These are phyloP conservation scores for Gossypium raimondii DNA, from an alignment of 345 rosid genomes.

Conservation along the genomic window DNA sequence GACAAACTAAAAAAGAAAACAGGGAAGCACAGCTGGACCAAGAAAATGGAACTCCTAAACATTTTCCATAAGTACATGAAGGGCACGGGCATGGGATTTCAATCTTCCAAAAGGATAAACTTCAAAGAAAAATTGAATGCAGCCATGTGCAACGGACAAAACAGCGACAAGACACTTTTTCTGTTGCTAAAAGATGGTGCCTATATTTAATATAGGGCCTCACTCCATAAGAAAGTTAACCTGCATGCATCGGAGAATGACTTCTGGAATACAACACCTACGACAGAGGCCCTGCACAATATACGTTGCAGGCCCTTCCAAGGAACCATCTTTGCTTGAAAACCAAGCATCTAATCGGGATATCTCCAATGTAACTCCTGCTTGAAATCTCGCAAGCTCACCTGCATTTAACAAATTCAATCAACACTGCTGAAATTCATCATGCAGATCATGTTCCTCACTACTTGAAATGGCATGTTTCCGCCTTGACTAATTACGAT, in stretches of 20 bases:
- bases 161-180: background rate
- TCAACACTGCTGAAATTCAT: background rate
- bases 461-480: background rate
- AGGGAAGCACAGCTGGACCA: background rate
- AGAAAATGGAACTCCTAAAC: constrained; percentile 1
- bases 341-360: constrained; percentile 96
- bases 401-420: constrained; percentile 44
- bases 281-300: constrained; percentile 82
- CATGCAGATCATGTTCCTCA: background rate
- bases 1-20: background rate
- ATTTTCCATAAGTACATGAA: background rate
- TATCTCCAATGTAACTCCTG: constrained; percentile 90
- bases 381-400: constrained; percentile 84
- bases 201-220: constrained; percentile 1
- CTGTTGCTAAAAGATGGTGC: background rate
- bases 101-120: background rate
- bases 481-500: background rate
- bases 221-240: constrained; percentile 29
- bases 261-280: constrained; percentile 92
- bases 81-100: background rate
- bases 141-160: background rate
- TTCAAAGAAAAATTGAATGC: background rate
- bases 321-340: constrained; percentile 59
- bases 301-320: constrained; percentile 74
- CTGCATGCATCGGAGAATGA: constrained; percentile 84